Evolutionary conservation across 306 rosid genomes (phyloP), one percentile per base, ranked within the genome.

Genomic region (Fagus sylvatica): DNA sequence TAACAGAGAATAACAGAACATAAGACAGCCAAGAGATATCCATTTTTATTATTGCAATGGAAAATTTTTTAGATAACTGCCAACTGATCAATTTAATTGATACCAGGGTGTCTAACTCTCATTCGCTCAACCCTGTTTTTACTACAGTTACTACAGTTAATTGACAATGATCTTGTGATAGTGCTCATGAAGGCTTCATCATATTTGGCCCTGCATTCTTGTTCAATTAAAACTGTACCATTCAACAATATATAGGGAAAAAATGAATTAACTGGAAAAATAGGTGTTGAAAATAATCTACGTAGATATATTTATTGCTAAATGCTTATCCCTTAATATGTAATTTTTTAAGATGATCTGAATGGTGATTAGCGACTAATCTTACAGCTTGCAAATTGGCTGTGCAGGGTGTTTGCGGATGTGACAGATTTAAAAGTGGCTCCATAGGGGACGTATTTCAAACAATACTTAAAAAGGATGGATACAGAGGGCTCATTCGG

Each of bases 331-430:
- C 19, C 22, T 12, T 62, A 15, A 13, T 62, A 19, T 55, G 40
- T 30, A 60, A 30, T 10, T 30, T 60, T 12, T 62, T 33, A 16
- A 33, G n/a, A 62, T 34, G 42, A 33, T 15, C 69, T 13, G 22
- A 33, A 15, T 62, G 43, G 2, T 34, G 69, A 19, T 36, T 12
- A 33, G 69, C 34, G 69, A 62, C 22, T 30, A 60, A 62, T 62
- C 43, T 33, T 62, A 15, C 69, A 4, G 36, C 19, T 13, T 34
- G 41, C 41, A 36, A 22, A 77, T 46, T 83, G 65, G 64, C 66
- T 76, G 36, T 83, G 65, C 93, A 96, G 99, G 99, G 99, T 33
- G 83, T 96, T 7, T 96, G 99, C 28, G 99, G 98, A 42, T 93
- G 99, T 46, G 98, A 96, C 79, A 90, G 99, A 83, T 96, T 90